Conservation (phyloP, 2,329 filamentous ascomycete species). For the Phaeosphaeria sp. region DNA sequence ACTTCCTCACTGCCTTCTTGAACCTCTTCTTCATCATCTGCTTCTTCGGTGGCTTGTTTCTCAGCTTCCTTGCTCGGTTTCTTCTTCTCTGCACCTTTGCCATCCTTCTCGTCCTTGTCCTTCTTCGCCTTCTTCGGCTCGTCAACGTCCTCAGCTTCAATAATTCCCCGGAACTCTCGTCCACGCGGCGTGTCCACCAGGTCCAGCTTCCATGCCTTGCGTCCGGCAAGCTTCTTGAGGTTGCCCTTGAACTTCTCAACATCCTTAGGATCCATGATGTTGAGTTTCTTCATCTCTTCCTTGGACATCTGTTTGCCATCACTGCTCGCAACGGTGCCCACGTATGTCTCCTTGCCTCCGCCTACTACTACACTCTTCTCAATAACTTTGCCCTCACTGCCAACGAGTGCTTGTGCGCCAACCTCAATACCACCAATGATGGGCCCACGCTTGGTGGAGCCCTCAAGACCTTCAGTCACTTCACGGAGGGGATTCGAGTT, state of each 20-base stretch:
- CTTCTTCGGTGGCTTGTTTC: conserved; percentile 12
- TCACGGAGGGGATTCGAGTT: conserved; percentile 44
- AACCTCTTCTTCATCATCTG: conserved; percentile 23
- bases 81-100: conserved; percentile 47
- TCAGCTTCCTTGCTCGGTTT: conserved; percentile 30
- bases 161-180: conserved; percentile 72
- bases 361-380: conserved; percentile 59
- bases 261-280: conserved; percentile 66
- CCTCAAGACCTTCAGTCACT: conserved; percentile 37
- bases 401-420: conserved; percentile 63
- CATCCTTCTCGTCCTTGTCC: conserved; percentile 40
- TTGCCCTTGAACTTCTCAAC: conserved; percentile 73
- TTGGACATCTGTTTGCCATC: conserved; percentile 68
- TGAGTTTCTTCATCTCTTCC: conserved; percentile 71
- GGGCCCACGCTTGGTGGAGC: conserved; percentile 45
- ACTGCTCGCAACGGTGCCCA: conserved; percentile 61
- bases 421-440: conserved; percentile 66
- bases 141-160: conserved; percentile 65
- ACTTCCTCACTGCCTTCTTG: conserved; percentile 50
- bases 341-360: conserved; percentile 60
- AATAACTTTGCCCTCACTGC: conserved; percentile 61
- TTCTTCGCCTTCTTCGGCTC: conserved; percentile 40
- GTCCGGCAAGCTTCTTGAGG: conserved; percentile 71
- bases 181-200: conserved; percentile 72
- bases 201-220: conserved; percentile 80